A percentile compares a stretch with the other conserved stretches of the same genome.
These are phyloP conservation scores for Lentinula raphanica DNA, from an alignment of 768 basidiomycete species.

Conservation along the genomic window DNA sequence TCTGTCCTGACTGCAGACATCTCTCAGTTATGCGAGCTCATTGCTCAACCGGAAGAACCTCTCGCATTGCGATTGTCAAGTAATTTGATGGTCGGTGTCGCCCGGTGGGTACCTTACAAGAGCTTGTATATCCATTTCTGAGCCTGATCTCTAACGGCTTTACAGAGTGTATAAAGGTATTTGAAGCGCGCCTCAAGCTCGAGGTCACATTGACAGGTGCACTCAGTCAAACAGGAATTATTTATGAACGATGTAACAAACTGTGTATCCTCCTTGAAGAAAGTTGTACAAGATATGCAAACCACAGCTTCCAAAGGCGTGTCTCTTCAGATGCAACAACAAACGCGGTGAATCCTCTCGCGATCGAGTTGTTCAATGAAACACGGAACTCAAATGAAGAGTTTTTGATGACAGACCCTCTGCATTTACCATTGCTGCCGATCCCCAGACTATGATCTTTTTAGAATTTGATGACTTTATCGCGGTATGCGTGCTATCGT, in stretches of 20 bases:
- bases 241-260: constrained; percentile 75
- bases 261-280: constrained; percentile 75
- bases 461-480: constrained; percentile 66
- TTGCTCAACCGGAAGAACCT: constrained; percentile 79
- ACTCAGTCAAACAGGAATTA: constrained; percentile 76
- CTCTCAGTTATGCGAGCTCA: constrained; percentile 70
- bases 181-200: background rate
- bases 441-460: constrained; percentile 42
- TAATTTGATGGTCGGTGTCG: constrained; percentile 85
- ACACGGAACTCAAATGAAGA: background rate
- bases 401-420: constrained; percentile 36
- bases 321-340: constrained; percentile 70
- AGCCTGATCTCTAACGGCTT: background rate
- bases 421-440: constrained; percentile 46
- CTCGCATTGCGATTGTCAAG: constrained; percentile 83
- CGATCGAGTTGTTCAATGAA: background rate
- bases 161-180: constrained; percentile 47
- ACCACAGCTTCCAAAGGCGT: constrained; percentile 37
- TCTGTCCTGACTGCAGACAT: constrained; percentile 87
- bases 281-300: constrained; percentile 65
- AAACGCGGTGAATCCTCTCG: constrained; percentile 43
- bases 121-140: background rate
- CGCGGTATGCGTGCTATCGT: constrained; percentile 35
- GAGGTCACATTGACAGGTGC: background rate
- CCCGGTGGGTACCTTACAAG: constrained; percentile 48